Conservation (phyloP, 176 grass and related monocot species). For the Phyllostachys edulis region DNA sequence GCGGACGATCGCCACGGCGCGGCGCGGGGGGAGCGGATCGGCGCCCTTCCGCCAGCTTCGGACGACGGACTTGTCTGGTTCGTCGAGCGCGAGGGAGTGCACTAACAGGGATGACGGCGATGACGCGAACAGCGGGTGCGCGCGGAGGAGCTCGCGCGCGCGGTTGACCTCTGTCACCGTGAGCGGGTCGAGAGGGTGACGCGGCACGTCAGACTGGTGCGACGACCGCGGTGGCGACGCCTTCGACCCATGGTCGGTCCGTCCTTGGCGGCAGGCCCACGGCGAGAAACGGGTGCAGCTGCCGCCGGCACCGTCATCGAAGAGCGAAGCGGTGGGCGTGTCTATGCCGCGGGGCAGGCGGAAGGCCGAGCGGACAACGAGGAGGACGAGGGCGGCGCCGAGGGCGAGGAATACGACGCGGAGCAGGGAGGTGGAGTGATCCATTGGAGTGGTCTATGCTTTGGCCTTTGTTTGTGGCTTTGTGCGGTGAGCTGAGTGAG, state of each 20-base stretch:
- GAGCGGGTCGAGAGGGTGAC: constrained; percentile 72
- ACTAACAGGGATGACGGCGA: constrained; percentile 60
- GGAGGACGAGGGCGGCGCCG: constrained; percentile 48
- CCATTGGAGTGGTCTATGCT: constrained; percentile 14
- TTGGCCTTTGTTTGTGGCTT: background rate
- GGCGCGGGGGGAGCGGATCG: constrained; percentile 54
- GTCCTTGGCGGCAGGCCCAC: constrained; percentile 24
- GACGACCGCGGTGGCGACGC: background rate
- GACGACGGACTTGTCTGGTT: constrained; percentile 64
- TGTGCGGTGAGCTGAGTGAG: background rate
- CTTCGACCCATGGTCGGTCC: background rate
- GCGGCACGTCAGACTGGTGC: constrained; percentile 48
- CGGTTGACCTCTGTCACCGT: constrained; percentile 61
- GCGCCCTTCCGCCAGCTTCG: constrained; percentile 39
- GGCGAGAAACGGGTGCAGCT: constrained; percentile 53
- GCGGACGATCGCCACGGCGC: constrained; percentile 49
- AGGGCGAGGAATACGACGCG: constrained; percentile 64
- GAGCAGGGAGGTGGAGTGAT: constrained; percentile 56
- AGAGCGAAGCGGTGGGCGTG: background rate
- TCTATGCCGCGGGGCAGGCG: constrained; percentile 37
- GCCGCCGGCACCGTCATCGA: background rate
- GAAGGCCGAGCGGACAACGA: constrained; percentile 48
- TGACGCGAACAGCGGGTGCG: constrained; percentile 53
- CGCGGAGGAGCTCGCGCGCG: constrained; percentile 59
- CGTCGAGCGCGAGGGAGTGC: constrained; percentile 72